Percentiles rank a stretch among this genome's conserved stretches.
Conservation (phyloP, 176 grass and related monocot genomes). For the Neostapfia colusana region DNA sequence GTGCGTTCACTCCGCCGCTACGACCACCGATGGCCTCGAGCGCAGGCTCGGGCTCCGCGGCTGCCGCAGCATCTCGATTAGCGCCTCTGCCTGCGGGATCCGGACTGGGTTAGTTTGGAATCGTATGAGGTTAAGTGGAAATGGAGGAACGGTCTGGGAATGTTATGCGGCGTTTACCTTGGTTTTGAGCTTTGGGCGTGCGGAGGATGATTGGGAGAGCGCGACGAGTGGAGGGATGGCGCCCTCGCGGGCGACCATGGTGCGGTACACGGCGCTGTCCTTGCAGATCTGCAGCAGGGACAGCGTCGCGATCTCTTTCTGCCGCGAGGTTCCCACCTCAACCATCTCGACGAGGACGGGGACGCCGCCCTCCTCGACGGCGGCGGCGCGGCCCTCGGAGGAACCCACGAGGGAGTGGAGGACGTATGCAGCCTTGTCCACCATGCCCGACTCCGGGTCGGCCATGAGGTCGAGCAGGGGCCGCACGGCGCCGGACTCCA, state of each 20-base stretch:
- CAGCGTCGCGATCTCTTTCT: slow-evolving; percentile 80
- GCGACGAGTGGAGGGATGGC: slow-evolving; percentile 91
- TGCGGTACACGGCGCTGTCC: slow-evolving; percentile 58
- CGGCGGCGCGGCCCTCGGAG: slow-evolving; percentile 52
- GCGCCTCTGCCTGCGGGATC: slow-evolving; percentile 56
- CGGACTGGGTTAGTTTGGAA: slow-evolving; percentile 17
- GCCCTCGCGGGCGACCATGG: slow-evolving; percentile 86
- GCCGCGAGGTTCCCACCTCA: slow-evolving; percentile 55
- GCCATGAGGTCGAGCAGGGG: slow-evolving; percentile 85
- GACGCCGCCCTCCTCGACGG: slow-evolving; percentile 72
- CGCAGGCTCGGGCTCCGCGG: slow-evolving; percentile 54
- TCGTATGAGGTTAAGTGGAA: neutral
- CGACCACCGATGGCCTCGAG: slow-evolving; percentile 43
- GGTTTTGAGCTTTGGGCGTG: slow-evolving; percentile 66
- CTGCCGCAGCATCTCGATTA: slow-evolving; percentile 76
- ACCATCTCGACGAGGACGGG: slow-evolving; percentile 96
- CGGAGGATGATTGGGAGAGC: slow-evolving; percentile 68
- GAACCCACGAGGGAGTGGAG: slow-evolving; percentile 53
- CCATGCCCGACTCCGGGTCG: slow-evolving; percentile 80
- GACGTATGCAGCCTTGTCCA: slow-evolving; percentile 92
- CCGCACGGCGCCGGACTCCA: slow-evolving; percentile 61
- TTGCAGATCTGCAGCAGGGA: slow-evolving; percentile 90
- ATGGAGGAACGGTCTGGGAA: neutral
- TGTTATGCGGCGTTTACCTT: slow-evolving; percentile 48
- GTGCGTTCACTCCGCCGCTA: slow-evolving; percentile 37